Evolutionary conservation across 305 asterid species (phyloP).

Genomic region (Solanum chacoense): DNA sequence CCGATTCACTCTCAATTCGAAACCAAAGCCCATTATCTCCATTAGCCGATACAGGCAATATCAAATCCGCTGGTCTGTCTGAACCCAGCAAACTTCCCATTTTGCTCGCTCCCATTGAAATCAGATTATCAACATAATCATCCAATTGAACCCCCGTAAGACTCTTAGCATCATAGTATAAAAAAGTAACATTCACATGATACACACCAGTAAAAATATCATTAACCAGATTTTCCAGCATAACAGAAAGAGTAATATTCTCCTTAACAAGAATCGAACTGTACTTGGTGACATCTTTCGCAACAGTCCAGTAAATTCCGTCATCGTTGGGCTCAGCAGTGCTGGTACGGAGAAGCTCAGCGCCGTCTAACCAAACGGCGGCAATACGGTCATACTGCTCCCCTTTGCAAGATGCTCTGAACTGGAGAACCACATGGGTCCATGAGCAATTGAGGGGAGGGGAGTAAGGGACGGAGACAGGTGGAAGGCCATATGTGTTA

Average conservation of each 20-base stretch:
- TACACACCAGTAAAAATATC: conserved; percentile 52
- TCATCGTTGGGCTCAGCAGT: conserved; percentile 55
- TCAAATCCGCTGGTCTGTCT: conserved; percentile 55
- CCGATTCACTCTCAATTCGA: conserved; percentile 39
- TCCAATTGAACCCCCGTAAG: not conserved
- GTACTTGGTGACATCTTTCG: conserved; percentile 62
- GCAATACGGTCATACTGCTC: conserved; percentile 69
- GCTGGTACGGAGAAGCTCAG: conserved; percentile 77
- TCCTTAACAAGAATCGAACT: conserved; percentile 37
- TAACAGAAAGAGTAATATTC: conserved; percentile 45
- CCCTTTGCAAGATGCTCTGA: conserved; percentile 51
- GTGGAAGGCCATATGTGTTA: conserved; percentile 59
- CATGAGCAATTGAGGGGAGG: conserved; percentile 54
- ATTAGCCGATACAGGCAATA: conserved; percentile 45
- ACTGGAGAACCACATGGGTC: conserved; percentile 47
- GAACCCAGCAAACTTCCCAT: not conserved
- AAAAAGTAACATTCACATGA: conserved; percentile 43
- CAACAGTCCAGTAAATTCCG: conserved; percentile 60
- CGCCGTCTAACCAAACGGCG: conserved; percentile 70
- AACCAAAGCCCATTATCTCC: conserved; percentile 73
- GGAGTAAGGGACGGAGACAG: conserved; percentile 38
- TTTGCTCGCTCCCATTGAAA: not conserved
- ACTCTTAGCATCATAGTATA: conserved; percentile 29
- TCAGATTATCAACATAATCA: not conserved
- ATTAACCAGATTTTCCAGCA: conserved; percentile 73